A percentile compares a stretch with the other conserved stretches of the same genome.
These are phyloP conservation scores for Neckera pumila DNA, from an alignment of 225 moss, liverwort and hornwort species.

Conservation along the genomic window DNA sequence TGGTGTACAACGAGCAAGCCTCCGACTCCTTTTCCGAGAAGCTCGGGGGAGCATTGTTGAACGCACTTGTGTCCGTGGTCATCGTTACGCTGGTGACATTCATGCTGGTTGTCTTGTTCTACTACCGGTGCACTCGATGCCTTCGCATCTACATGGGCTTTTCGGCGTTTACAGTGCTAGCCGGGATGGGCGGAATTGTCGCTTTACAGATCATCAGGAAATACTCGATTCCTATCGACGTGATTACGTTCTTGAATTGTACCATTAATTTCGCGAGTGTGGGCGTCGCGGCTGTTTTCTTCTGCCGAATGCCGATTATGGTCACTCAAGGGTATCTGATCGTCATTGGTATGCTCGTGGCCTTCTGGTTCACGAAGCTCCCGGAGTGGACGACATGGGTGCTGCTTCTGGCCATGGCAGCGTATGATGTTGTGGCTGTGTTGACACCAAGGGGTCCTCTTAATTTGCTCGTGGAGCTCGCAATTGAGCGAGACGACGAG, in stretches of 20 bases:
- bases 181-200: constrained; percentile 80
- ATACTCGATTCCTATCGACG: constrained; percentile 75
- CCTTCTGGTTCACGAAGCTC: constrained; percentile 93
- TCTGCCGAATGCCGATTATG: constrained; percentile 79
- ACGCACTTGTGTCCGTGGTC: constrained; percentile 76
- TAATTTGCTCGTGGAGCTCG: constrained; percentile 88
- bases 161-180: constrained; percentile 82
- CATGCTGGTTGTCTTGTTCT: constrained; percentile 69
- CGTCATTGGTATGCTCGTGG: constrained; percentile 78
- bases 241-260: constrained; percentile 54
- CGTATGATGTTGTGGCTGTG: constrained; percentile 86
- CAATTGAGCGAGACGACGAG: constrained; percentile 89
- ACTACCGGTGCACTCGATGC: constrained; percentile 70
- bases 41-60: constrained; percentile 81
- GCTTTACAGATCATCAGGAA: constrained; percentile 49
- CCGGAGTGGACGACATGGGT: constrained; percentile 99
- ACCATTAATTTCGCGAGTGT: constrained; percentile 78
- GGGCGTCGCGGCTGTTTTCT: constrained; percentile 88
- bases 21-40: constrained; percentile 82
- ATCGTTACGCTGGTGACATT: constrained; percentile 87
- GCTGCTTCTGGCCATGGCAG: constrained; percentile 89
- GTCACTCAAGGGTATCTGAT: constrained; percentile 91
- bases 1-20: constrained; percentile 84
- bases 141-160: constrained; percentile 83
- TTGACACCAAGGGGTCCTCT: constrained; percentile 92